These are phyloP conservation scores for Wilhelminamyces savonicus DNA, from an alignment of 805 yeast species.

Conservation along the genomic window DNA sequence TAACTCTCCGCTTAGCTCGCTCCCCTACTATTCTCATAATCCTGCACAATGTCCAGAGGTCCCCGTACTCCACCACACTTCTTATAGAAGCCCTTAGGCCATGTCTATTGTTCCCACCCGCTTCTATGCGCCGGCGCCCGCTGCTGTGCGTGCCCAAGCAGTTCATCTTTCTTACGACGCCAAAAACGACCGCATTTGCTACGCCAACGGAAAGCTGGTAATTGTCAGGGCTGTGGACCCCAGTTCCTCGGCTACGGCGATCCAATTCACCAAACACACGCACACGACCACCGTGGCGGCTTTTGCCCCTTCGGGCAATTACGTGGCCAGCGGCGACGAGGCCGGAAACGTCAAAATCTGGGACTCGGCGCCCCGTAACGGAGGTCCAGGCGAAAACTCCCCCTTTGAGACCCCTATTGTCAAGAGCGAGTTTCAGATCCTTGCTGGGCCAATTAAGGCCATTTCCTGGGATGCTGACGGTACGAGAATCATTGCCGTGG, in stretches of 20 bases:
- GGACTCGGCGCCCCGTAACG: conserved; percentile 51
- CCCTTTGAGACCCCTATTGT: conserved; percentile 42
- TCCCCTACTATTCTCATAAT: too few species aligned
- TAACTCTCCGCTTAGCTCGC: too few species aligned
- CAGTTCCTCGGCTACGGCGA: conserved; percentile 34
- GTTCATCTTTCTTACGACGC: conserved; percentile 73
- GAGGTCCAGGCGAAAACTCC: conserved; percentile 27
- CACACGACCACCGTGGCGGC: conserved; percentile 73
- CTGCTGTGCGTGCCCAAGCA: conserved; percentile 64
- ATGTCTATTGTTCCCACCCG: conserved; percentile 25
- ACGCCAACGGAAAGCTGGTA: conserved; percentile 76
- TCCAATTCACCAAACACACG: conserved; percentile 72
- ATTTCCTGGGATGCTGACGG: conserved; percentile 91
- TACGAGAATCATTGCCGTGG: conserved; percentile 84
- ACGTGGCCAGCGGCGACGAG: conserved; percentile 88
- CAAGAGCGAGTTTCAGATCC: conserved; percentile 75
- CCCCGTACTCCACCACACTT: too few species aligned
- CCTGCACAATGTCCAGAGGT: too few species aligned
- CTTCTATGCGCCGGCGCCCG: conserved; percentile 70
- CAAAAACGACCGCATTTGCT: conserved; percentile 64
- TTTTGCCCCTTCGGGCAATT: conserved; percentile 85
- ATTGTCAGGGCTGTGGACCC: conserved; percentile 59
- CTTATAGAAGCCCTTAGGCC: too few species aligned
- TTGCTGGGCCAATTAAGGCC: conserved; percentile 76
- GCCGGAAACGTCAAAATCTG: conserved; percentile 86